Evolutionary conservation across 768 basidiomycete genomes (phyloP).

Genomic region (Cyclocybe cylindracea): DNA sequence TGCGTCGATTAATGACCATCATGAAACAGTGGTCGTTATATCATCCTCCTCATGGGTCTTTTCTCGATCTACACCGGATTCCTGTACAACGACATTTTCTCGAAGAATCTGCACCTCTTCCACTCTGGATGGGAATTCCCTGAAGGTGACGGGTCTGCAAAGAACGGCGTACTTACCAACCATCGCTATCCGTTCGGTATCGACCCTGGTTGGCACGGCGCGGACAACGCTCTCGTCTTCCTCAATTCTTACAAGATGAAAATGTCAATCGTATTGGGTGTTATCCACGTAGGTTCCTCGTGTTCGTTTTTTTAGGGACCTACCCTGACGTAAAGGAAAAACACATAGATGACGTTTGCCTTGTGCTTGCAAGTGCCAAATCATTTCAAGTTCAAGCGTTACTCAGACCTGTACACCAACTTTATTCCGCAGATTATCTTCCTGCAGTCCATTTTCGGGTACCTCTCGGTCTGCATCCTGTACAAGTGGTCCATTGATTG

Average conservation of each 20-base stretch:
- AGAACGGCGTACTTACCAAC: slow-evolving; percentile 58
- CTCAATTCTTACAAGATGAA: slow-evolving; percentile 99
- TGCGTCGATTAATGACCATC: slow-evolving; percentile 8
- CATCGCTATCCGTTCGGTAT: slow-evolving; percentile 90
- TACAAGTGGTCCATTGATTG: slow-evolving; percentile 99
- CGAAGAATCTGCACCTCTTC: slow-evolving; percentile 86
- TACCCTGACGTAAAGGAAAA: too few species aligned
- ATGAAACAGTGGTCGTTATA: slow-evolving; percentile 98
- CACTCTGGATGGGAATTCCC: slow-evolving; percentile 89
- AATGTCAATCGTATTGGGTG: slow-evolving; percentile 94
- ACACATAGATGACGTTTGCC: too few species aligned
- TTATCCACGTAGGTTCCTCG: slow-evolving; percentile 76
- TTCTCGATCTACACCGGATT: too few species aligned
- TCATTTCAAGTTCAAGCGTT: slow-evolving; percentile 90
- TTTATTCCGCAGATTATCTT: slow-evolving; percentile 97
- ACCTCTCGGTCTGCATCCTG: slow-evolving; percentile 91
- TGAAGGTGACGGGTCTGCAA: slow-evolving; percentile 38
- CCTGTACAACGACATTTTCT: slow-evolving; percentile 99
- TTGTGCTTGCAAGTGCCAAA: slow-evolving; percentile 95
- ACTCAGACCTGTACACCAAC: slow-evolving; percentile 87
- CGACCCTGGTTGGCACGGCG: slow-evolving; percentile 93
- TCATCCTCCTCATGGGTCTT: slow-evolving; percentile 97
- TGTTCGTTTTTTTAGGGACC: slow-evolving; percentile 2
- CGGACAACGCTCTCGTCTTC: slow-evolving; percentile 90
- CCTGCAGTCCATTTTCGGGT: slow-evolving; percentile 97